These are phyloP conservation scores for Turnera subulata DNA, from an alignment of 345 rosid genomes.

Conservation along the genomic window DNA sequence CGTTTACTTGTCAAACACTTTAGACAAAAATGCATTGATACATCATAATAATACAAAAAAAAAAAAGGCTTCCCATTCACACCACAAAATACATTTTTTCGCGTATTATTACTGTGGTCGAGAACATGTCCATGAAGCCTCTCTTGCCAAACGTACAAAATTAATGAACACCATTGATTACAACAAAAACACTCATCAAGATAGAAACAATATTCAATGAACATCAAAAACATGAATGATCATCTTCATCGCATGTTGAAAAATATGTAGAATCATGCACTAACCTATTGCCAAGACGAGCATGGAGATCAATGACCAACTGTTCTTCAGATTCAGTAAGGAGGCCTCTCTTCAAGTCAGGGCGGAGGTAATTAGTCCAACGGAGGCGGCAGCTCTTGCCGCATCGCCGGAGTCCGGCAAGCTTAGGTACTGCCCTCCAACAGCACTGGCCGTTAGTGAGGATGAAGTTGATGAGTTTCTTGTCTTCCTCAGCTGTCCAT, in stretches of 20 bases:
- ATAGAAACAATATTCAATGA: no score
- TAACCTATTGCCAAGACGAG: conserved; percentile 75
- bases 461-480: conserved; percentile 34
- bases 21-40: conserved; percentile 3
- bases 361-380: conserved; percentile 89
- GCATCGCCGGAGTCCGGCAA: conserved; percentile 60
- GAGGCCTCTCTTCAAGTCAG: conserved; percentile 81
- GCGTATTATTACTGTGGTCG: no score
- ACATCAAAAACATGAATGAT: not conserved
- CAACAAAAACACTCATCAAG: not conserved
- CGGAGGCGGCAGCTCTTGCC: conserved; percentile 91
- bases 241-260: no score
- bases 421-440: conserved; percentile 41
- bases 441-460: conserved; percentile 38
- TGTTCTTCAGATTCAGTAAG: conserved; percentile 70
- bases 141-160: no score
- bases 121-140: no score
- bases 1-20: conserved; percentile 1
- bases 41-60: not conserved
- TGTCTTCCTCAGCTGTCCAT: conserved; percentile 41
- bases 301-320: conserved; percentile 71
- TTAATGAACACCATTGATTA: not conserved
- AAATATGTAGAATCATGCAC: no score
- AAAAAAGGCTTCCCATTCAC: not conserved
- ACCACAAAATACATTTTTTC: no score